These are phyloP conservation scores for Chrysophaeum taylorii DNA, from an alignment of 352 stramenopile species.

Conservation along the genomic window DNA sequence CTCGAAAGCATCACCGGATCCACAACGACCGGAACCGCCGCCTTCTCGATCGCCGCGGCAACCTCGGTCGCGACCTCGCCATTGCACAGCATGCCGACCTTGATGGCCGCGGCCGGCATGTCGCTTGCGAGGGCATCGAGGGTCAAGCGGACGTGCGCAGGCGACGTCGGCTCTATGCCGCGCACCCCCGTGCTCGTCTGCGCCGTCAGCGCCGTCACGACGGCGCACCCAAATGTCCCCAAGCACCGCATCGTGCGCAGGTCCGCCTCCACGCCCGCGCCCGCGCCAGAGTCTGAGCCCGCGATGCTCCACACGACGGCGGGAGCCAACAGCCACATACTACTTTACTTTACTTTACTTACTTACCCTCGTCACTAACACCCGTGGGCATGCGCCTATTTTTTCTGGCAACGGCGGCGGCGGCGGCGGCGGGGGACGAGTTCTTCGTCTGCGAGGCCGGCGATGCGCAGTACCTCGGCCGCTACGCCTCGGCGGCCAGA, in stretches of 20 bases:
- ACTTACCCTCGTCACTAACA: no score
- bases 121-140: conserved; percentile 72
- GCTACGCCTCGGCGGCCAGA: no score
- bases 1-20: conserved; percentile 86
- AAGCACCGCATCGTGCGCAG: conserved; percentile 74
- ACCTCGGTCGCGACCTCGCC: conserved; percentile 62
- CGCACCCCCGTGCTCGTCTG: conserved; percentile 56
- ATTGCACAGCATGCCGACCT: conserved; percentile 81
- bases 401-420: no score
- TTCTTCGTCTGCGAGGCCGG: no score
- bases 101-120: conserved; percentile 69
- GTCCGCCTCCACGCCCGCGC: conserved; percentile 82
- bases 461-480: no score
- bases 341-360: no score
- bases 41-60: conserved; percentile 41
- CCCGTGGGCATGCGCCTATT: no score
- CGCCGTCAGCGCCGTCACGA: conserved; percentile 78
- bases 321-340: no score
- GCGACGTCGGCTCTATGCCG: conserved; percentile 57
- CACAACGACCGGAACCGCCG: conserved; percentile 56
- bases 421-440: no score
- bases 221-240: conserved; percentile 62
- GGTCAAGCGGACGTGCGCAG: conserved; percentile 58
- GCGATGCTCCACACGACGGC: conserved; percentile 82
- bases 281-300: conserved; percentile 75